phyloP scores from a whole-genome alignment of 768 basidiomycete species.

The Lactarius evosmus region DNA sequence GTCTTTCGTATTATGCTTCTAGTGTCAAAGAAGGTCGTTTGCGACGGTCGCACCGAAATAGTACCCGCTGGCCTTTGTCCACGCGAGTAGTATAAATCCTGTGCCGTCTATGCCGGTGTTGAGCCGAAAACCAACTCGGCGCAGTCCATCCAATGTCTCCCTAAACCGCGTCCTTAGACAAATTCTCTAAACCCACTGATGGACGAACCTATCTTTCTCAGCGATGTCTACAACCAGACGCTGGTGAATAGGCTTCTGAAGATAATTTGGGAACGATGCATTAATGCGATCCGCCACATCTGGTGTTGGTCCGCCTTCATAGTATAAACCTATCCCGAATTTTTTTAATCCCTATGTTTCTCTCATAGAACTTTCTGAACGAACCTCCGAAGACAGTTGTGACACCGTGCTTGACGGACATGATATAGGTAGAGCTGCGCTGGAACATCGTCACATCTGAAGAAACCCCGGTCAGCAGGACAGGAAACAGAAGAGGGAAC shows the following conservation, averaged over 20 bases:
- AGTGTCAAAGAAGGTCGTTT: background rate
- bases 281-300: constrained; percentile 55
- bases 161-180: constrained; percentile 30
- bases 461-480: constrained; percentile 2
- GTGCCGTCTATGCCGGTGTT: constrained; percentile 49
- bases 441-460: constrained; percentile 33
- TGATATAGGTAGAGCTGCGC: constrained; percentile 39
- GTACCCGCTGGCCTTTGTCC: constrained; percentile 53
- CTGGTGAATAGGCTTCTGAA: constrained; percentile 33
- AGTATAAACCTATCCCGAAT: constrained; percentile 15
- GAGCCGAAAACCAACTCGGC: constrained; percentile 52
- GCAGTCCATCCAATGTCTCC: constrained; percentile 52
- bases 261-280: constrained; percentile 39
- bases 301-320: constrained; percentile 30
- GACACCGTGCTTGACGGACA: constrained; percentile 33
- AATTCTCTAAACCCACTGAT: background rate
- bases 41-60: constrained; percentile 50
- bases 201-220: constrained; percentile 47
- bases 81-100: constrained; percentile 47
- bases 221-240: constrained; percentile 45
- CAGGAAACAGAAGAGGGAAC: background rate
- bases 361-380: background rate
- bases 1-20: constrained; percentile 1
- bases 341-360: background rate
- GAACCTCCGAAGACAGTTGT: constrained; percentile 20